Base-by-base conservation (phyloP, 1,139 yeast genomes). In the Debaryomyces coudertii region DNA sequence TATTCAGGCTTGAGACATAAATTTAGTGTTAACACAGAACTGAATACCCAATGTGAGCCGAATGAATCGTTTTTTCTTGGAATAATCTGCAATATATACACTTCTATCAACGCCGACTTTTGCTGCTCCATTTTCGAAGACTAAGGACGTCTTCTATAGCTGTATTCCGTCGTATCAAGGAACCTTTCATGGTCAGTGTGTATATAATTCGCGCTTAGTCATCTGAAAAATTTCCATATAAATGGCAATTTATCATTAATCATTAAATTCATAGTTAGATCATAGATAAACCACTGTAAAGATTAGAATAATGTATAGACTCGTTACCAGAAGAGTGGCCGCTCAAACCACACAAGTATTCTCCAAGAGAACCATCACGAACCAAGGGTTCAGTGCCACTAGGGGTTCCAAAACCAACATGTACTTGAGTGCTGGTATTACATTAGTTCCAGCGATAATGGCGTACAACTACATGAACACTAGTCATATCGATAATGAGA, bases 401-500 rank as follows among this genome's bases (percentile, higher is more conserved):
- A 36, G 6, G 14, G 29, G 14, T 31, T 28, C 40, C 14, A 29
- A 12, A 16, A 18, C 35, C 31, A 39, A 36, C 36, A 30, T 31
- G 29, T 43, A 24, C 25, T 29, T 40, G 4, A 35, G 40, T 35
- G 43, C 42, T 11, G 51, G 53, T 6, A 29, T 47, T 37, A 51
- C 52, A 12, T 43, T 48, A 29, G 40, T 42, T 27, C 27, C 47
- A 16, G 40, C 36, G 5, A 41, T 47, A 11, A 38, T 50, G 16
- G 46, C 53, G 14, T 37, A 27, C 25, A 41, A 15, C 11, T 37
- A 34, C n/a, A 35, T 36, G 25, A 47, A 36, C 12, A 44, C 41
- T 9, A 28, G 22, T 16, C 25, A 27, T 9, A 46, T 51, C 20
- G 39, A 45, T 6, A 50, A 53, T 36, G 56, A 52, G n/a, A 52